Conservation (phyloP, 2,329 filamentous ascomycete species). For the Tolypocladium sp. region DNA sequence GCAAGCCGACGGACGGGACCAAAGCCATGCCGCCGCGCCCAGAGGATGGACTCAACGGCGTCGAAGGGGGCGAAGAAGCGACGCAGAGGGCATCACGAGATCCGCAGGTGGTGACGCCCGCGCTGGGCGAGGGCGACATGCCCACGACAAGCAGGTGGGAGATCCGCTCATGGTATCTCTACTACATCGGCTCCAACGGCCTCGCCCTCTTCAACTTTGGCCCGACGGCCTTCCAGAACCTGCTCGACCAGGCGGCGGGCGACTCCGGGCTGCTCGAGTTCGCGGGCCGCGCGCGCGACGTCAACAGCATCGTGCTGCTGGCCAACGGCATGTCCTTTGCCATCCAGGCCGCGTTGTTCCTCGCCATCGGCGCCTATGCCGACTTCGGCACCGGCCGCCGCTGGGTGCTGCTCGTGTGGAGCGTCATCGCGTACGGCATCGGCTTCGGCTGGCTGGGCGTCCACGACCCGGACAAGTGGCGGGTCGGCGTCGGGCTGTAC, state of each 20-base stretch:
- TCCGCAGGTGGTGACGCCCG: background rate
- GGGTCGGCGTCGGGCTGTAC: conserved; percentile 50
- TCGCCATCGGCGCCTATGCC: conserved; percentile 41
- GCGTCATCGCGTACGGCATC: conserved; percentile 50
- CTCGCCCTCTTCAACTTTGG: conserved; percentile 55
- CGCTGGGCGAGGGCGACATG: background rate
- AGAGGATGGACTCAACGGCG: background rate
- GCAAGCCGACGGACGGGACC: background rate
- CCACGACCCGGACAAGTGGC: conserved; percentile 50
- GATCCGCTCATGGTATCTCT: conserved; percentile 24
- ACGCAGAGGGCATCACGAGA: background rate
- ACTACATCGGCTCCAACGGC: conserved; percentile 61
- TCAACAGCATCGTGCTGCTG: conserved; percentile 56
- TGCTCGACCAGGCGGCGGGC: conserved; percentile 45
- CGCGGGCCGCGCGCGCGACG: conserved; percentile 45
- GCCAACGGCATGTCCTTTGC: conserved; percentile 61
- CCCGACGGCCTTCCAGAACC: conserved; percentile 55
- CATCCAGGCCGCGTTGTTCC: conserved; percentile 50
- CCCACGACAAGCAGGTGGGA: conserved; percentile 13
- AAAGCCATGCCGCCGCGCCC: background rate
- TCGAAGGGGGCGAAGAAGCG: background rate
- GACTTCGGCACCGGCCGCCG: conserved; percentile 59
- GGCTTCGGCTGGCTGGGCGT: conserved; percentile 62
- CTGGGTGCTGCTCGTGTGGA: conserved; percentile 53
- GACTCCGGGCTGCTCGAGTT: conserved; percentile 44